A percentile compares a stretch with the other conserved stretches of the same genome.
Conservation (phyloP, 2,329 filamentous ascomycete species). For the Xylaria sp. region DNA sequence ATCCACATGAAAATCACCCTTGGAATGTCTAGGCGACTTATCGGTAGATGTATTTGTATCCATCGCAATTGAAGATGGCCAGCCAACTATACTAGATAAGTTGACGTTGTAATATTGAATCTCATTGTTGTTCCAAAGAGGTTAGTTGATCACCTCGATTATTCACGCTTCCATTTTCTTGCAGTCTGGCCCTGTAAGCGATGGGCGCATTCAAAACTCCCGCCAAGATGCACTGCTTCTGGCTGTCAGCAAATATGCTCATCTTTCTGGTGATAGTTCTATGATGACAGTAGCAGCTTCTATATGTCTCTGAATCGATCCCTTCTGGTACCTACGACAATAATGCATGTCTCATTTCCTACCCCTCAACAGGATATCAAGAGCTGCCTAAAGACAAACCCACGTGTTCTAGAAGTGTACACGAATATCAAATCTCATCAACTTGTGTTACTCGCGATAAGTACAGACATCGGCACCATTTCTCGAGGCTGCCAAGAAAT, state of each 20-base stretch:
- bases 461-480: background rate
- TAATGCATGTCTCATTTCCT: background rate
- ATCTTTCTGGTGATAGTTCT: background rate
- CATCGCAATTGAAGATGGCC: background rate
- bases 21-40: constrained; percentile 6
- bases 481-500: constrained; percentile 12
- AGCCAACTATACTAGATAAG: background rate
- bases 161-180: background rate
- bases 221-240: background rate
- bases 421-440: background rate
- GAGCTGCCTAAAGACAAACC: background rate
- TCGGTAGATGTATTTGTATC: background rate
- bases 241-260: constrained; percentile 5
- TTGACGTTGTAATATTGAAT: constrained; percentile 14
- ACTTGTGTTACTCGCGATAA: background rate
- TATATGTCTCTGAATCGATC: background rate
- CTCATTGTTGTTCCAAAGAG: constrained; percentile 1
- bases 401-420: background rate
- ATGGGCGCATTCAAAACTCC: background rate
- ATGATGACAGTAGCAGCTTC: background rate
- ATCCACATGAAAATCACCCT: background rate
- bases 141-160: background rate
- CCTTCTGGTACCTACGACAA: background rate
- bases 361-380: background rate
- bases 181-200: background rate